Conservation (phyloP, 2,329 filamentous ascomycete genomes). For the Exophiala mesophila region DNA sequence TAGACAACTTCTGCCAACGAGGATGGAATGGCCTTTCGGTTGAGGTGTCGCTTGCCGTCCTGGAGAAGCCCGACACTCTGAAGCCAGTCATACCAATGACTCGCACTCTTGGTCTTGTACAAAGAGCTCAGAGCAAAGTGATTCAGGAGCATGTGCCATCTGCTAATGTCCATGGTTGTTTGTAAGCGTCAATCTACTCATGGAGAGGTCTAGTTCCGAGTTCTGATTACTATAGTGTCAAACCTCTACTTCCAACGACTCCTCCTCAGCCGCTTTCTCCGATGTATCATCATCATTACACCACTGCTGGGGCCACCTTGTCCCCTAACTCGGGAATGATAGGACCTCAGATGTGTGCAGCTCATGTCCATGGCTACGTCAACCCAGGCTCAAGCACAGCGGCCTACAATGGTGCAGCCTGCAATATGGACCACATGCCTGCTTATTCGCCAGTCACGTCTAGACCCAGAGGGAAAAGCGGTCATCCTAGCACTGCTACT, state of each 20-base stretch:
- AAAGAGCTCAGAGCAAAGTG: not conserved
- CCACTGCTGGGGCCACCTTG: not conserved
- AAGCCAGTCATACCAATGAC: conserved; percentile 5
- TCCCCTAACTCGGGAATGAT: not conserved
- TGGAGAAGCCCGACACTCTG: conserved; percentile 16
- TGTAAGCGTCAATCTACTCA: not conserved
- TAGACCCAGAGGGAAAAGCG: not conserved
- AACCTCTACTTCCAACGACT: not conserved
- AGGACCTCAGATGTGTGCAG: not conserved
- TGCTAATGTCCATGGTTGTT: not conserved
- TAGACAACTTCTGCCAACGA: conserved; percentile 16
- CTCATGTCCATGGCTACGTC: not conserved
- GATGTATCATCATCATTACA: not conserved
- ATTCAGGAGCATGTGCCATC: not conserved
- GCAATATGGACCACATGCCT: not conserved
- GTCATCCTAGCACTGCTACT: not conserved
- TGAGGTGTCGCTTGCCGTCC: conserved; percentile 13
- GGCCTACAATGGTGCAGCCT: not conserved
- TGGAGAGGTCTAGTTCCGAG: too few species aligned
- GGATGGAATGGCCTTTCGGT: conserved; percentile 21
- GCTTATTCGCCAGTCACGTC: not conserved
- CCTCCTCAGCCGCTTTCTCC: not conserved
- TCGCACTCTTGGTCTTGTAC: not conserved
- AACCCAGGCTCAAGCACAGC: not conserved
- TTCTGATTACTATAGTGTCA: not conserved